Evolutionary conservation across 2,329 filamentous ascomycete genomes (phyloP).

Genomic region (Pseudocercospora eumusae): DNA sequence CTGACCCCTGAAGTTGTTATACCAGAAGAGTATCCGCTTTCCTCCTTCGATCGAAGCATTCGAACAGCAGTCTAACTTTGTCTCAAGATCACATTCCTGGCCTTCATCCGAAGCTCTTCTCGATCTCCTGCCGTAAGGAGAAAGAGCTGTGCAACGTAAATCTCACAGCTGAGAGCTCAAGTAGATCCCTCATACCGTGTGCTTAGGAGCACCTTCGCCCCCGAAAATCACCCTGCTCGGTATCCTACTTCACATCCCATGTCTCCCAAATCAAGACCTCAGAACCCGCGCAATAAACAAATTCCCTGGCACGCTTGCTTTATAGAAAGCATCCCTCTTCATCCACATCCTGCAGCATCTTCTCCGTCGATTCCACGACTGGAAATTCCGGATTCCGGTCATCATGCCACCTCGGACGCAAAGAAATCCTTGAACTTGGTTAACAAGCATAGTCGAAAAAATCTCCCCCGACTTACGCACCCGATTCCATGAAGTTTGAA

Average conservation of each 20-base stretch:
- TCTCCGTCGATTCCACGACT: slow-evolving; percentile 6
- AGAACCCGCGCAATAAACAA: not conserved
- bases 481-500: slow-evolving; percentile 3
- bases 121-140: not conserved
- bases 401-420: not conserved
- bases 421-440: not conserved
- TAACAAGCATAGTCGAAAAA: slow-evolving; percentile 15
- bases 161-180: not conserved
- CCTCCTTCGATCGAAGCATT: no score
- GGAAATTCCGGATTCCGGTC: not conserved
- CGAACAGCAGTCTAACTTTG: no score
- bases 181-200: not conserved
- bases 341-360: slow-evolving; percentile 13
- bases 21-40: no score
- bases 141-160: not conserved
- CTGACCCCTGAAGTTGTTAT: no score
- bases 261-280: not conserved
- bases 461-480: slow-evolving; percentile 4
- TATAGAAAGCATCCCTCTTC: slow-evolving; percentile 45
- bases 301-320: slow-evolving; percentile 6
- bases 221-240: not conserved
- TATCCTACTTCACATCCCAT: not conserved
- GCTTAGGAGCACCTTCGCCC: not conserved
- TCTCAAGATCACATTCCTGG: no score
- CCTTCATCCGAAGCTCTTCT: not conserved